Evolutionary conservation across 306 rosid species (phyloP), one percentile per base, ranked within the genome.

Genomic region (Vicia sativa): DNA sequence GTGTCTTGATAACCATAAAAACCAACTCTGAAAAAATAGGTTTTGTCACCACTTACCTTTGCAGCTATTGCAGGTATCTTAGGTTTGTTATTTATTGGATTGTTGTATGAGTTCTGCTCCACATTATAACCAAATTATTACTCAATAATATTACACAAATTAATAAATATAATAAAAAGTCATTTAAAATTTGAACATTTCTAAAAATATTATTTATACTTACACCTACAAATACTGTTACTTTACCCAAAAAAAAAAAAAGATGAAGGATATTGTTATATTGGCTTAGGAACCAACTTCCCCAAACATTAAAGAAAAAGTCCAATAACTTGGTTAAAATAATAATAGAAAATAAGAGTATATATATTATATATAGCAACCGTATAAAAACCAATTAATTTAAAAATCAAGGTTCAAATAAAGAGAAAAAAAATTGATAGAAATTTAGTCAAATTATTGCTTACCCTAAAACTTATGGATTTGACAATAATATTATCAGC

Each of bases 1-100:
- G 98, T 92, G 67, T 92, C 98, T 78, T 92, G 98, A 26, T 87
- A 60, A 0, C 98, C 98, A 43, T 14, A 87, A 63, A 89, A 92
- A 0, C 91, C 96, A 9, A 89, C 89, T 44, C 80, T 76, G 2
- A 49, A 78, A 68, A 92, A 92, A n/a, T 53, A 62, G 0, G 82
- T 55, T 21, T 78, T 87, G 70, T 92, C 96, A 0, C 98, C 96
- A 0, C 70, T 54, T 4, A 92, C 5, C 89, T 71, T 75, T 0
- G 95, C 96, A 8, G 96, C 96, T 29, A 80, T 89, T 0, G 98
- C 98, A 12, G 92, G 80, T 9, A 1, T 6, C 37, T 65, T 76
- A 0, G 59, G 71, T 9, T 81, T 72, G 0, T n/a, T 68, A 8
- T 74, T 80, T 13, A 60, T 49, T 18, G 91, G 90, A 31, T 68